Percentiles rank a stretch among this genome's conserved stretches.
phyloP scores from a whole-genome alignment of 768 basidiomycete genomes.

The Saitozyma sp. region DNA sequence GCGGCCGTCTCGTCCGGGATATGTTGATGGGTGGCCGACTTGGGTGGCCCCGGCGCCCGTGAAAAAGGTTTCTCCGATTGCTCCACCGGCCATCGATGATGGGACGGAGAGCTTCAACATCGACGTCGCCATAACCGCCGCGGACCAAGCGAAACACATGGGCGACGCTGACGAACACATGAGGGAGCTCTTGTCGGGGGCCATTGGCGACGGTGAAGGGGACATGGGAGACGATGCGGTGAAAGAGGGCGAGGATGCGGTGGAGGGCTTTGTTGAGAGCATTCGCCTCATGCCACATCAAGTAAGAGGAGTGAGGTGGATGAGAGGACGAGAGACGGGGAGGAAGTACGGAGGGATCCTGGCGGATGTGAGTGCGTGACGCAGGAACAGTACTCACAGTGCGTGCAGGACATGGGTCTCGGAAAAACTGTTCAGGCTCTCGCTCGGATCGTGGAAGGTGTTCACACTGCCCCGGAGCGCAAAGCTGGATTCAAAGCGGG shows the following conservation, averaged over 20 bases:
- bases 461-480: slow-evolving; percentile 67
- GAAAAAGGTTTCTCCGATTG: background rate
- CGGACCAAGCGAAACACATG: slow-evolving; percentile 35
- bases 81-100: slow-evolving; percentile 16
- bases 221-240: slow-evolving; percentile 53
- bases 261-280: slow-evolving; percentile 73
- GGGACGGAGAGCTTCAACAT: slow-evolving; percentile 38
- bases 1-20: background rate
- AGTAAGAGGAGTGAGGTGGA: slow-evolving; percentile 80
- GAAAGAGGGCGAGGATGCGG: slow-evolving; percentile 67
- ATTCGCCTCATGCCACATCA: slow-evolving; percentile 82
- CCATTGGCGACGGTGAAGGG: slow-evolving; percentile 59
- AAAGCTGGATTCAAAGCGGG: slow-evolving; percentile 63
- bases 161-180: slow-evolving; percentile 75
- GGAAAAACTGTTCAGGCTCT: slow-evolving; percentile 81
- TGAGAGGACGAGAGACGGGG: slow-evolving; percentile 75
- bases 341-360: slow-evolving; percentile 83
- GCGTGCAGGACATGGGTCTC: slow-evolving; percentile 52
- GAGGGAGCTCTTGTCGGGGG: slow-evolving; percentile 71
- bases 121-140: slow-evolving; percentile 25
- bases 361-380: slow-evolving; percentile 67
- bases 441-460: slow-evolving; percentile 79
- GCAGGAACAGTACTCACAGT: background rate
- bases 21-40: slow-evolving; percentile 20
- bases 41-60: slow-evolving; percentile 17